Base-by-base conservation (phyloP, 108 stramenopile species). In the Cyclotella choctawhatcheeana region DNA sequence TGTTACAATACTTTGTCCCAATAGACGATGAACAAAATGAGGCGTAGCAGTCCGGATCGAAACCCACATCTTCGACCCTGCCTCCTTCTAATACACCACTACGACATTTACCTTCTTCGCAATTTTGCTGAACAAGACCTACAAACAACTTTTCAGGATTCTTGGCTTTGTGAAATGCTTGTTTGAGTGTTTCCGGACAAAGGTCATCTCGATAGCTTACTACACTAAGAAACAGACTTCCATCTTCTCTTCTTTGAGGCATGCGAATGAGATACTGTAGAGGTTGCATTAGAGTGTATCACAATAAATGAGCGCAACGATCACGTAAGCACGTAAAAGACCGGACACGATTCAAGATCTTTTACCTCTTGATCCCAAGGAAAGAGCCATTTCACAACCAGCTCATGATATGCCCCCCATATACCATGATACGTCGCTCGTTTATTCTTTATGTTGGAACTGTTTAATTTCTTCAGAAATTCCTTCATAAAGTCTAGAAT, bases 81-180 rank as follows among this genome's bases (percentile, higher is more conserved):
- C 78, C 84, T 25, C 83, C 85, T 29, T 84, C 86, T 67, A 89
- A 64, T 20, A 88, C 74, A 20, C 89, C 92, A 35, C 82, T 79
- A 64, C 65, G 82, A 65, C 96, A 89, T 69, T 97, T 70, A 30
- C 84, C 73, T 53, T 93, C 74, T 22, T 81, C 63, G 82, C 98
- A 99, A 67, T 99, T 99, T 72, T 97, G 97, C 75, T 97, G 96
- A 7, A 97, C 93, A 50, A 99, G 54, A 24, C 96, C 97, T 32
- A 99, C 84, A 69, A 90, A 96, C 20, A 98, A 73, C 37, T 85
- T 77, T 45, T 97, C 93, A 27, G 98, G 97, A 77, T 90, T 68
- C 55, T 86, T 83, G 17, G 95, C 94, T 60, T 97, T 96, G 18
- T 53, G 73, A 79, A 87, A 99, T 45, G 94, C 93, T 35, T 86